phyloP scores from a whole-genome alignment of 108 stramenopile species.

The Schizochytrium sp. region DNA sequence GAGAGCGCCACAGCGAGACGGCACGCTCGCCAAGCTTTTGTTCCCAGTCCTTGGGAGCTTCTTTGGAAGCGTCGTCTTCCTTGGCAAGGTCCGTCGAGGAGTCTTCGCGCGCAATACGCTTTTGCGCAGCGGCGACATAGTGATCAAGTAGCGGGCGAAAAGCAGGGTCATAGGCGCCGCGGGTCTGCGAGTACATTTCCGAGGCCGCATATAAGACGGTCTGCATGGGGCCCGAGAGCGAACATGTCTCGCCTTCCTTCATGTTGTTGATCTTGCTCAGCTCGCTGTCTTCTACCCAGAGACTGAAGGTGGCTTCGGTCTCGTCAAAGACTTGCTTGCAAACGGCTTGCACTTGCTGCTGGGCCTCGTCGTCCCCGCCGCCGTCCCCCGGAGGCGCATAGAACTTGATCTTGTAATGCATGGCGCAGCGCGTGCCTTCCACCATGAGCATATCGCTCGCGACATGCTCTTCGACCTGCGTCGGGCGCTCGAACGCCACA shows the following conservation, averaged over 20 bases:
- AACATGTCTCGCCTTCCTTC: slow-evolving; percentile 12
- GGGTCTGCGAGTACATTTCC: slow-evolving; percentile 35
- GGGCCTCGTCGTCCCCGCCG: background rate
- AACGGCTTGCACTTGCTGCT: background rate
- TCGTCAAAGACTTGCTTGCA: slow-evolving; percentile 28
- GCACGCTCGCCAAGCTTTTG: slow-evolving; percentile 25
- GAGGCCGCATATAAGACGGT: slow-evolving; percentile 33
- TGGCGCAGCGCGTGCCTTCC: background rate
- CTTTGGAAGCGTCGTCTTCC: background rate
- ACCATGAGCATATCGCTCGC: background rate
- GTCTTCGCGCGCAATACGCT: background rate
- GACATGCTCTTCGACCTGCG: background rate
- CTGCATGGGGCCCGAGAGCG: slow-evolving; percentile 29
- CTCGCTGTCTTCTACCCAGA: slow-evolving; percentile 36
- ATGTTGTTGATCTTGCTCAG: slow-evolving; percentile 32
- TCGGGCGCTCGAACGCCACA: background rate
- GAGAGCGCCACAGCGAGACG: slow-evolving; percentile 28
- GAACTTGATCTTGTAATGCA: background rate
- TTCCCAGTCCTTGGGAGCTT: background rate
- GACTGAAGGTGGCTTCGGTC: slow-evolving; percentile 28
- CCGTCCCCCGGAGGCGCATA: background rate
- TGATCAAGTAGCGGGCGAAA: slow-evolving; percentile 35
- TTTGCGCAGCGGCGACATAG: slow-evolving; percentile 28
- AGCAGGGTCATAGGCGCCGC: slow-evolving; percentile 44
- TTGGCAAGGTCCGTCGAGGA: background rate